Evolutionary conservation across 805 yeast genomes (phyloP).

Genomic region (Cyberlindnera maclurae): DNA sequence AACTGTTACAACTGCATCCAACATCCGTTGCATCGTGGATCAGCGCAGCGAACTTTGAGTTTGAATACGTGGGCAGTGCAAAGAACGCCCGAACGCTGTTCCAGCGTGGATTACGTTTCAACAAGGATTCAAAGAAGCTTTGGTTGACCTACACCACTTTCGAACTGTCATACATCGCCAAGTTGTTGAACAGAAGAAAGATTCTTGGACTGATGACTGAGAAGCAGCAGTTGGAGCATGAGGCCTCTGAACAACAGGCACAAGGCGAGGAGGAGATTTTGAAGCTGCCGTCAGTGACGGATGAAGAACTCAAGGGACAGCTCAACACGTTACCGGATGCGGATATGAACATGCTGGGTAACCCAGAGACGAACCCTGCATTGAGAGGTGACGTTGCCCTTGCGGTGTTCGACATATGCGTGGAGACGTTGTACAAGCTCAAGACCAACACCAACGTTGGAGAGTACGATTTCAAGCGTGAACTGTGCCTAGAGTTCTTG

Average conservation of each 20-base stretch:
- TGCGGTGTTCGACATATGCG: conserved; percentile 61
- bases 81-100: conserved; percentile 81
- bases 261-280: conserved; percentile 31
- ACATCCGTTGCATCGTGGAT: conserved; percentile 87
- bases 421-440: conserved; percentile 34
- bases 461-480: conserved; percentile 28
- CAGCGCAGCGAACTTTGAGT: conserved; percentile 89
- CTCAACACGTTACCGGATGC: conserved; percentile 78
- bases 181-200: conserved; percentile 75
- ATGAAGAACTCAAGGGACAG: conserved; percentile 52
- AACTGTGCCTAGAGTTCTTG: conserved; percentile 41
- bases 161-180: conserved; percentile 80
- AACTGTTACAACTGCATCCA: conserved; percentile 83
- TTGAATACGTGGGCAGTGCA: conserved; percentile 81
- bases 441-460: conserved; percentile 16
- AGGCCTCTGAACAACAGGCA: conserved; percentile 25
- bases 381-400: conserved; percentile 66
- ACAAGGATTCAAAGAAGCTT: conserved; percentile 59
- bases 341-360: conserved; percentile 78
- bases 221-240: conserved; percentile 52
- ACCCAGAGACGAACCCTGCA: conserved; percentile 78
- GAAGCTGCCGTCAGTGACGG: conserved; percentile 38
- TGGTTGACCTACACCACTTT: conserved; percentile 87
- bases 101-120: conserved; percentile 80
- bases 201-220: conserved; percentile 74